A percentile compares a stretch with the other conserved stretches of the same genome.
These are phyloP conservation scores for Pseudogymnoascus sp. DNA, from an alignment of 2,329 filamentous ascomycete species.

Conservation along the genomic window DNA sequence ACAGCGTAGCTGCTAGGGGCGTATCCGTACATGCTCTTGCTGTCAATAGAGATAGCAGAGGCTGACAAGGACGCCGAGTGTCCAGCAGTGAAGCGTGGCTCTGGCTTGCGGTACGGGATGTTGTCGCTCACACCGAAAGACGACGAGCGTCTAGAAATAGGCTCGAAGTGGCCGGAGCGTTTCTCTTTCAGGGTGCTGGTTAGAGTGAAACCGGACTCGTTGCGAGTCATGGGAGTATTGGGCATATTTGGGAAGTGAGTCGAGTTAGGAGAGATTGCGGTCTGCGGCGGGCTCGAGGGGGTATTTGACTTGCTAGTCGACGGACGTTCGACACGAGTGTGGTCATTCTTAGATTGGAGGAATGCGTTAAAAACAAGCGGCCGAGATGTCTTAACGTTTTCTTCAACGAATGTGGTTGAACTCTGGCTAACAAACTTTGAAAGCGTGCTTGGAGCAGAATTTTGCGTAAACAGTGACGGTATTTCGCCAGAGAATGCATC, in stretches of 20 bases:
- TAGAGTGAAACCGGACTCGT: conserved; percentile 84
- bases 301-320: conserved; percentile 62
- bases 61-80: conserved; percentile 62
- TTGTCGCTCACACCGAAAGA: conserved; percentile 77
- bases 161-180: conserved; percentile 80
- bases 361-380: conserved; percentile 88
- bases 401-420: conserved; percentile 76
- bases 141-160: conserved; percentile 76
- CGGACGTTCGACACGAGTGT: conserved; percentile 64
- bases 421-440: conserved; percentile 84
- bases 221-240: conserved; percentile 73
- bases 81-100: conserved; percentile 64
- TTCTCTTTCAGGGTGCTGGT: conserved; percentile 86
- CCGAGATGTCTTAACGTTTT: conserved; percentile 38
- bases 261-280: conserved; percentile 67
- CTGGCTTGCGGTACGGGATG: conserved; percentile 60
- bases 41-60: conserved; percentile 41
- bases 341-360: conserved; percentile 63
- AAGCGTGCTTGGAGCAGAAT: conserved; percentile 62
- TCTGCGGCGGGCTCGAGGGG: conserved; percentile 49
- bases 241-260: conserved; percentile 65
- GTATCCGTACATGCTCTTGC: conserved; percentile 49
- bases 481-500: conserved; percentile 88
- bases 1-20: conserved; percentile 78
- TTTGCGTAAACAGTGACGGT: conserved; percentile 67